Conservation (phyloP, 2,329 filamentous ascomycete genomes). For the Pseudogymnoascus sp. region DNA sequence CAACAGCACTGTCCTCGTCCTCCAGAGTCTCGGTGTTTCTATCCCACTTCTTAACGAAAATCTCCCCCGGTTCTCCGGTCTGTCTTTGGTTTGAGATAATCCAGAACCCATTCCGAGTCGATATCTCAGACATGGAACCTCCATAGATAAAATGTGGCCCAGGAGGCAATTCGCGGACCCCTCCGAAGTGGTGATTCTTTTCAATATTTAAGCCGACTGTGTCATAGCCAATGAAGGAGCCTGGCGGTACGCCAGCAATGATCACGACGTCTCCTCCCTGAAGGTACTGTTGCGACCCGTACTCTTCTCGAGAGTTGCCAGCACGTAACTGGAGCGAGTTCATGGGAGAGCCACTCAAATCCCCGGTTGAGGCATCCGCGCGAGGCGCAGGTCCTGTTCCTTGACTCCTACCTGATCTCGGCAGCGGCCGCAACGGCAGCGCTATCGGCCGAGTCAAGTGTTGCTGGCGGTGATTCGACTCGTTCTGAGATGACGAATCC, state of each 20-base stretch:
- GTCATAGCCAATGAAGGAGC: slow-evolving; percentile 29
- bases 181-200: slow-evolving; percentile 45
- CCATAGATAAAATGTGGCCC: slow-evolving; percentile 58
- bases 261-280: slow-evolving; percentile 44
- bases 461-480: neutral
- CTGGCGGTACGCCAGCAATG: slow-evolving; percentile 43
- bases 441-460: neutral
- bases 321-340: slow-evolving; percentile 39
- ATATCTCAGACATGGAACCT: slow-evolving; percentile 42
- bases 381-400: neutral
- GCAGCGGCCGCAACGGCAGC: neutral
- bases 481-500: neutral
- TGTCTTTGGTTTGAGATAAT: slow-evolving; percentile 32
- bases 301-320: slow-evolving; percentile 18
- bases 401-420: neutral
- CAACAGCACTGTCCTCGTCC: slow-evolving; percentile 41
- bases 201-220: slow-evolving; percentile 42
- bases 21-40: slow-evolving; percentile 48
- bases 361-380: neutral
- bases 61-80: slow-evolving; percentile 27
- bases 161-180: slow-evolving; percentile 48
- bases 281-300: slow-evolving; percentile 26
- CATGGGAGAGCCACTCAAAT: slow-evolving; percentile 27
- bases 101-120: slow-evolving; percentile 53
- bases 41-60: slow-evolving; percentile 50